Conservation (phyloP, 345 rosid genomes). For the Capsella bursapastoris region DNA sequence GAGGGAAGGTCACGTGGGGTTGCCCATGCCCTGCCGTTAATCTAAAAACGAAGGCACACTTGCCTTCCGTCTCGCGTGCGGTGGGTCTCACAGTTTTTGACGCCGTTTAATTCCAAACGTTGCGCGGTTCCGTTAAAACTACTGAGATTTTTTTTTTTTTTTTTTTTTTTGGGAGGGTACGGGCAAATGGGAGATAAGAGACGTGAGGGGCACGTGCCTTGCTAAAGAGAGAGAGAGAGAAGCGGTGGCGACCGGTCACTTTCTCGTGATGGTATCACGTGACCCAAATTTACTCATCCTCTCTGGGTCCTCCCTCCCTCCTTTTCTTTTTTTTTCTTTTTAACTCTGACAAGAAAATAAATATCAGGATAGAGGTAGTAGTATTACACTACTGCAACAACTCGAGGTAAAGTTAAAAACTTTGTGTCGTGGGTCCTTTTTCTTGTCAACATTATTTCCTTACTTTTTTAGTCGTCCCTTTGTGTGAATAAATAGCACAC, state of each 20-base stretch:
- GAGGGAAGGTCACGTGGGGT: slow-evolving; percentile 41
- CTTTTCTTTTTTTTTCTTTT: neutral
- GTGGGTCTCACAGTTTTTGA: slow-evolving; percentile 43
- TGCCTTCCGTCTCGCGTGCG: slow-evolving; percentile 47
- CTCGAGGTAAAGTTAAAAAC: slow-evolving; percentile 33
- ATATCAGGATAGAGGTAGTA: slow-evolving; percentile 17
- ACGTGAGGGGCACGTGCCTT: slow-evolving; percentile 46
- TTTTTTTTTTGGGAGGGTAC: neutral
- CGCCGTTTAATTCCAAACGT: slow-evolving; percentile 31
- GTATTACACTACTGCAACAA: neutral
- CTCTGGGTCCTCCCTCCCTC: slow-evolving; percentile 12
- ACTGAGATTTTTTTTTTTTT: slow-evolving; percentile 17
- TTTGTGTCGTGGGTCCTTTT: slow-evolving; percentile 13
- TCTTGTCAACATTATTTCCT: neutral
- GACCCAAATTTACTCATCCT: slow-evolving; percentile 15
- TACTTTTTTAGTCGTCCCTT: neutral
- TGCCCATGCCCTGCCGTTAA: slow-evolving; percentile 46
- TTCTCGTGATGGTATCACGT: slow-evolving; percentile 50
- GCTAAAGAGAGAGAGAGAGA: slow-evolving; percentile 20
- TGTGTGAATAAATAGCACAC: slow-evolving; percentile 27
- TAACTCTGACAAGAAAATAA: slow-evolving; percentile 35
- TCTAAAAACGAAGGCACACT: slow-evolving; percentile 8
- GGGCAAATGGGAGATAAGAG: slow-evolving; percentile 34
- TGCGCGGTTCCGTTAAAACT: slow-evolving; percentile 23
- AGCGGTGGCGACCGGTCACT: slow-evolving; percentile 43